A percentile compares a stretch with the other conserved stretches of the same genome.
These are phyloP conservation scores for Sonneratia alba DNA, from an alignment of 345 rosid species.

Conservation along the genomic window DNA sequence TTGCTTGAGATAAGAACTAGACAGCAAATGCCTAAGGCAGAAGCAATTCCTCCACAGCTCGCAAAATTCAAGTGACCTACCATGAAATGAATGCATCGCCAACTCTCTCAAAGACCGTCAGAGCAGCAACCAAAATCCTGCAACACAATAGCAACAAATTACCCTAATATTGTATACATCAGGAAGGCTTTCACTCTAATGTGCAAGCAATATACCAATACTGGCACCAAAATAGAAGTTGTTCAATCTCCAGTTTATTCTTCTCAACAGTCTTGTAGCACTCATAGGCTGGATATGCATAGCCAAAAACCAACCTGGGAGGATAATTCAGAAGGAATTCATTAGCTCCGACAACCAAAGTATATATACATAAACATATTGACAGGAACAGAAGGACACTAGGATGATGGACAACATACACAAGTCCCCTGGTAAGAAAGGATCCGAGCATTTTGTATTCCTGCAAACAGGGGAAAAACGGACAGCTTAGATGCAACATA, in stretches of 20 bases:
- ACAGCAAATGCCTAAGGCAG: not conserved
- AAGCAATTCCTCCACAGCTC: not conserved
- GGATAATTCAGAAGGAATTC: not conserved
- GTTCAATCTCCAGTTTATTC: conserved; percentile 53
- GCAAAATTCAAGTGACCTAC: conserved; percentile 19
- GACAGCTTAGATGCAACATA: not conserved
- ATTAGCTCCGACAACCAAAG: not conserved
- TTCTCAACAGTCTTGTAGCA: conserved; percentile 49
- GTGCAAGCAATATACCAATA: conserved; percentile 31
- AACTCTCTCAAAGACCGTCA: conserved; percentile 51
- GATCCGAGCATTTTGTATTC: conserved; percentile 39
- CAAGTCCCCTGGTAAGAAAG: conserved; percentile 45
- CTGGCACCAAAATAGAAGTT: conserved; percentile 62
- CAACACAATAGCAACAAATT: conserved; percentile 6
- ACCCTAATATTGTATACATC: not conserved
- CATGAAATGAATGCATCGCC: conserved; percentile 62
- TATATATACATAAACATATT: too few relatives aligned
- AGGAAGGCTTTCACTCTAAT: not conserved
- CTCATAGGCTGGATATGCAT: conserved; percentile 61
- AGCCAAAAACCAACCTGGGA: conserved; percentile 45
- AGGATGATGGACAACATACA: conserved; percentile 23
- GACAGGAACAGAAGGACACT: not conserved
- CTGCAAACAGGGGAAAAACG: not conserved
- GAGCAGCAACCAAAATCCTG: conserved; percentile 60
- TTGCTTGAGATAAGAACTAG: conserved; percentile 6